Conservation (phyloP, 108 stramenopile genomes). For the Cyclostephanos invisitatus region DNA sequence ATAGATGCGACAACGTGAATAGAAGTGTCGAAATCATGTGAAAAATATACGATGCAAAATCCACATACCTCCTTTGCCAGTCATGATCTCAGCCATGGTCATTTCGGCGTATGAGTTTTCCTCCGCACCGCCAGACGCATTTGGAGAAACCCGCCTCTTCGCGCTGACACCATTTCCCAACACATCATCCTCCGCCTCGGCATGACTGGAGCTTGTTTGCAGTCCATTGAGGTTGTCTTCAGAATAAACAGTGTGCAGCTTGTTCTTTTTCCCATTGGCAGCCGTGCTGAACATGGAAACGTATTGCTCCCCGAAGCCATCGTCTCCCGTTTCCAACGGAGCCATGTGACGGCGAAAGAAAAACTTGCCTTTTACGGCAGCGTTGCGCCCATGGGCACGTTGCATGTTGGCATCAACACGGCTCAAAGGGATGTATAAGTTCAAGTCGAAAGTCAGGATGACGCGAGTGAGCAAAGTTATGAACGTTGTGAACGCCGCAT, state of each 20-base stretch:
- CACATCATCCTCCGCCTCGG: slow-evolving; percentile 18
- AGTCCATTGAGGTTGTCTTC: slow-evolving; percentile 16
- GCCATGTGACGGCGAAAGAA: slow-evolving; percentile 96
- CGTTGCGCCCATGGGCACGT: slow-evolving; percentile 91
- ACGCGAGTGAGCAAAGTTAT: slow-evolving; percentile 93
- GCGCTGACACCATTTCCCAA: slow-evolving; percentile 59
- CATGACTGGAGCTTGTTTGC: slow-evolving; percentile 25
- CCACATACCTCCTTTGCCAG: slow-evolving; percentile 80
- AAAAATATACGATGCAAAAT: slow-evolving; percentile 2
- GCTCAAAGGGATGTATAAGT: slow-evolving; percentile 94
- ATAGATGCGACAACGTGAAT: not conserved
- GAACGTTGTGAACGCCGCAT: slow-evolving; percentile 97
- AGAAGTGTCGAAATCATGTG: not conserved
- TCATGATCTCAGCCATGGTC: slow-evolving; percentile 97
- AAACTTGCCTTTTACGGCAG: slow-evolving; percentile 87
- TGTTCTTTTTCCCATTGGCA: slow-evolving; percentile 43
- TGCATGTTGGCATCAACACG: slow-evolving; percentile 99
- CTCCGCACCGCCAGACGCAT: slow-evolving; percentile 73
- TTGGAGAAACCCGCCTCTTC: slow-evolving; percentile 63
- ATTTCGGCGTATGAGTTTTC: slow-evolving; percentile 95
- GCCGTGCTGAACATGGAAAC: slow-evolving; percentile 78
- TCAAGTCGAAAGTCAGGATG: slow-evolving; percentile 98
- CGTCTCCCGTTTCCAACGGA: slow-evolving; percentile 86
- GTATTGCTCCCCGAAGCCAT: slow-evolving; percentile 84
- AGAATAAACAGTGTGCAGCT: slow-evolving; percentile 23